A percentile compares a stretch with the other conserved stretches of the same genome.
Evolutionary conservation across 2,329 filamentous ascomycete genomes (phyloP).

Genomic region (Fusarium scirpi): DNA sequence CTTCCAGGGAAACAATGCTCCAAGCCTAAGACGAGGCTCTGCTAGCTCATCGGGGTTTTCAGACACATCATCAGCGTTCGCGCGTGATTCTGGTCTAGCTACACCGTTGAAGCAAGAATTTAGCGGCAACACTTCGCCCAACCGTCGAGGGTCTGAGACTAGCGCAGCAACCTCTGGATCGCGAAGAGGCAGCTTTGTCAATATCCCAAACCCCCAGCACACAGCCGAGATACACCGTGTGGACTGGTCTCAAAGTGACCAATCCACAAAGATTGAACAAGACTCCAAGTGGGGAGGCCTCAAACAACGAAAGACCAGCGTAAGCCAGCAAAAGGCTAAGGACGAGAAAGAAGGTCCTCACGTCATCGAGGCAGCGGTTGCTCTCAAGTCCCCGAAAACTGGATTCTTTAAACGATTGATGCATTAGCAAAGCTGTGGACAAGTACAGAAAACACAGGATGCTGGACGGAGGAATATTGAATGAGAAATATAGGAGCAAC

Average conservation of each 20-base stretch:
- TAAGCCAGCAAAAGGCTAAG: constrained; percentile 47
- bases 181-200: constrained; percentile 35
- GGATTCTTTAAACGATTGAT: constrained; percentile 61
- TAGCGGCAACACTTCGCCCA: constrained; percentile 17
- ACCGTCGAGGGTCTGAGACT: constrained; percentile 36
- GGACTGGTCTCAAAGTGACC: constrained; percentile 71
- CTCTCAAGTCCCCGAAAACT: constrained; percentile 51
- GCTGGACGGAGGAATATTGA: constrained; percentile 2
- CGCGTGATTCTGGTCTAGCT: constrained; percentile 29
- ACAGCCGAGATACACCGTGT: constrained; percentile 56
- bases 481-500: constrained; percentile 22
- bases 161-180: constrained; percentile 29
- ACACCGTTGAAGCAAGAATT: constrained; percentile 40
- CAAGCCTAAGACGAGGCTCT: constrained; percentile 25
- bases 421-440: constrained; percentile 48
- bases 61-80: constrained; percentile 30
- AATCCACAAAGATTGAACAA: constrained; percentile 53
- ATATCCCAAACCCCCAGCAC: constrained; percentile 32
- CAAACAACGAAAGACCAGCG: constrained; percentile 55
- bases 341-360: constrained; percentile 33
- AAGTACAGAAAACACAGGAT: neutral
- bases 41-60: constrained; percentile 39
- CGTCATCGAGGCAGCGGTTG: constrained; percentile 16
- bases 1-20: constrained; percentile 11
- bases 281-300: constrained; percentile 63